Percentiles rank a stretch among this genome's conserved stretches.
These are phyloP conservation scores for Podaxis sp. DNA, from an alignment of 768 basidiomycete genomes.

Conservation along the genomic window DNA sequence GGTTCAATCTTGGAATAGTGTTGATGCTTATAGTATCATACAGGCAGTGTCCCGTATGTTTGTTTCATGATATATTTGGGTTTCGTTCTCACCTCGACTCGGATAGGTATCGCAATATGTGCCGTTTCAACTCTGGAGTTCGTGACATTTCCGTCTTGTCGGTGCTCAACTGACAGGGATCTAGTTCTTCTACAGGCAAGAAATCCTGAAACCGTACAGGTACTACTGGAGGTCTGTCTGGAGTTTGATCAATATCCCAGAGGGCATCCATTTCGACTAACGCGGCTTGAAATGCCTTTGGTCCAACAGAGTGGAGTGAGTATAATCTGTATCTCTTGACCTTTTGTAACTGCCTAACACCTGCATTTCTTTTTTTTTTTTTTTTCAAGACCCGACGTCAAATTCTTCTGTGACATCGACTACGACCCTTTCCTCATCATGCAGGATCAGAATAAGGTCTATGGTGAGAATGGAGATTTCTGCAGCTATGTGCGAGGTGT, in stretches of 20 bases:
- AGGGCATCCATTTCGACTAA: background rate
- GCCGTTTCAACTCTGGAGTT: conserved; percentile 93
- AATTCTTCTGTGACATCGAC: conserved; percentile 84
- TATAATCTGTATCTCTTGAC: conserved; percentile 4
- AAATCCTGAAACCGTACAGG: conserved; percentile 73
- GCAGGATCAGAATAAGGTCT: conserved; percentile 82
- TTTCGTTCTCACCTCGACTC: background rate
- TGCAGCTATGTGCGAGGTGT: background rate
- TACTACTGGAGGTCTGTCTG: conserved; percentile 75
- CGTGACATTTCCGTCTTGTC: conserved; percentile 24
- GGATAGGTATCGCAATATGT: conserved; percentile 88
- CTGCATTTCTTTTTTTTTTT: background rate
- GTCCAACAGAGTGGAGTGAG: conserved; percentile 45
- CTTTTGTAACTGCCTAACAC: conserved; percentile 4
- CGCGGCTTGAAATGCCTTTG: conserved; percentile 3
- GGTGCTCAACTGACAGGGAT: background rate
- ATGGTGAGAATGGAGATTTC: conserved; percentile 48
- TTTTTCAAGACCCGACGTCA: conserved; percentile 69
- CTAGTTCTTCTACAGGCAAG: conserved; percentile 86
- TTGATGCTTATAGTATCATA: conserved; percentile 11
- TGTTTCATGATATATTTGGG: conserved; percentile 5
- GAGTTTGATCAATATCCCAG: background rate
- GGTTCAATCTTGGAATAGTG: conserved; percentile 13
- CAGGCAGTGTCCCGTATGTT: conserved; percentile 77
- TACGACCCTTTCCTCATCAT: conserved; percentile 88